A percentile compares a stretch with the other conserved stretches of the same genome.
phyloP scores from a whole-genome alignment of 2,329 filamentous ascomycete species.

The Fusarium humuli region DNA sequence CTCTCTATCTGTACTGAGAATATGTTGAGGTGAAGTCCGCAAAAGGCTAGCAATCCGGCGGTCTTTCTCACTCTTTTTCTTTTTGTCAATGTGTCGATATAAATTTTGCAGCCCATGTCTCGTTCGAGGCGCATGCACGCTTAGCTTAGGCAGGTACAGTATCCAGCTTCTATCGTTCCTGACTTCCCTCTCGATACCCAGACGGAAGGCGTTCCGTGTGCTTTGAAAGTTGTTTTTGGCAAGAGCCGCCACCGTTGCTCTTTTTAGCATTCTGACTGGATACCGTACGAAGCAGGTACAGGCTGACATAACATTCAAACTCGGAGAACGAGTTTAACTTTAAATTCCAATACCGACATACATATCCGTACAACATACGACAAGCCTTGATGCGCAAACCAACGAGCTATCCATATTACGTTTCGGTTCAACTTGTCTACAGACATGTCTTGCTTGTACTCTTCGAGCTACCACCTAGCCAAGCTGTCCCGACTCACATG shows the following conservation, averaged over 20 bases:
- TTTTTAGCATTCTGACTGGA: neutral
- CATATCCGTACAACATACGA: neutral
- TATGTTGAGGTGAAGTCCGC: neutral
- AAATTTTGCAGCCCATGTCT: neutral
- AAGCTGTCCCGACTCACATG: neutral
- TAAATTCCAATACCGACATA: neutral
- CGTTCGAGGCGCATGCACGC: neutral
- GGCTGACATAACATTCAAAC: neutral
- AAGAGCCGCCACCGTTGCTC: neutral
- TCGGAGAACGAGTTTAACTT: neutral
- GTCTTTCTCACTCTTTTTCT: neutral
- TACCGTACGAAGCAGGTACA: neutral
- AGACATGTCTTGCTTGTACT: neutral
- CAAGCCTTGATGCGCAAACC: neutral
- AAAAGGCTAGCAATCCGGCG: conserved; percentile 18
- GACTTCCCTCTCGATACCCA: neutral
- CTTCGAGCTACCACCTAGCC: neutral
- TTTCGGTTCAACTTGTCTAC: neutral
- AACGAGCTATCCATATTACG: neutral
- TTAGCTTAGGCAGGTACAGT: neutral
- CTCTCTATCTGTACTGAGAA: neutral
- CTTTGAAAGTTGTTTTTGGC: neutral
- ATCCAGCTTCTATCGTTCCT: neutral
- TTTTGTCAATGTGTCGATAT: neutral
- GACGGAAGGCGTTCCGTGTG: conserved; percentile 4